Evolutionary conservation across 1,284 basidiomycete genomes (phyloP).

Genomic region (Marasmius sp.): DNA sequence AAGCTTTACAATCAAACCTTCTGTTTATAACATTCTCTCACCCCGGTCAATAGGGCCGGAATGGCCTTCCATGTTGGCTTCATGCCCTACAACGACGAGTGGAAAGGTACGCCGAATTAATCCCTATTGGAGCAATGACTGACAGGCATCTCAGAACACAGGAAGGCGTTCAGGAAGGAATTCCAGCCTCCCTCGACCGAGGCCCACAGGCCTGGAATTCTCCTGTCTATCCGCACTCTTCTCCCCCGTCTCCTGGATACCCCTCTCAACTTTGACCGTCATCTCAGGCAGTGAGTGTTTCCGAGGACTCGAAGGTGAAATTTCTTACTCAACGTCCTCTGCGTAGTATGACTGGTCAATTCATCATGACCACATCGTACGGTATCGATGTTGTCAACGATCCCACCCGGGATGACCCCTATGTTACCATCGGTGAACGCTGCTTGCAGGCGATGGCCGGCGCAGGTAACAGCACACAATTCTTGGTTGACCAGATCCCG

Average conservation of each 20-base stretch:
- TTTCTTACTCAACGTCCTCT: not conserved
- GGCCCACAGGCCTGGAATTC: not conserved
- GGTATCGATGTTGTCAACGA: not conserved
- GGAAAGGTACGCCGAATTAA: constrained; percentile 6
- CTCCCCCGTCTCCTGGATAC: not conserved
- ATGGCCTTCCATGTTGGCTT: constrained; percentile 4
- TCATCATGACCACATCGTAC: not conserved
- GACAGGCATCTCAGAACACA: not conserved
- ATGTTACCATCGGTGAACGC: not conserved
- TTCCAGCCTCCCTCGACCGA: not conserved
- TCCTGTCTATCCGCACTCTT: not conserved
- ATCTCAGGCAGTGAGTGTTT: not conserved
- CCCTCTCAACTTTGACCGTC: not conserved
- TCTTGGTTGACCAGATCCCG: not conserved
- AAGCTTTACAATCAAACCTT: not conserved
- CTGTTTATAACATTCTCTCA: not conserved
- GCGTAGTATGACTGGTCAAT: not conserved
- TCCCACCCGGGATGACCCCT: not conserved
- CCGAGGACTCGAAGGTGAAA: not conserved
- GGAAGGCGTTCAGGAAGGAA: not conserved
- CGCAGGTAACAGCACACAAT: not conserved
- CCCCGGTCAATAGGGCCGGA: not conserved
- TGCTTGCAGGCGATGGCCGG: not conserved
- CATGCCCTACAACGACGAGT: constrained; percentile 8
- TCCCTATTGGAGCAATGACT: not conserved